These are phyloP conservation scores for Phycomyces nitens DNA, from an alignment of 192 early-diverging fungal species.

Conservation along the genomic window DNA sequence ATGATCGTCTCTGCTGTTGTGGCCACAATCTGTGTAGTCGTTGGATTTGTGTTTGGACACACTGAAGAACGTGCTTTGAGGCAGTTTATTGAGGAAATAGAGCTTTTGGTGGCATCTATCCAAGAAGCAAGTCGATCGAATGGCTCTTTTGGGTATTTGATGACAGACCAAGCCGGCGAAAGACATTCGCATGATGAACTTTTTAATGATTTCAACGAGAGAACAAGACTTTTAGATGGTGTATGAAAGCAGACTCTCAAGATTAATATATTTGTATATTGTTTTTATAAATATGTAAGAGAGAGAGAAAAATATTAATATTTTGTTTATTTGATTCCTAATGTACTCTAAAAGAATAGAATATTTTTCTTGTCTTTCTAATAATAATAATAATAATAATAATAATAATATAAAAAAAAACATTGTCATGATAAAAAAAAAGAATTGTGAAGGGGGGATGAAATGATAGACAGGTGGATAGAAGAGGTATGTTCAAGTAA, in stretches of 20 bases:
- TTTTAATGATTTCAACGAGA: no score
- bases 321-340: no score
- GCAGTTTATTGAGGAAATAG: slow-evolving; percentile 19
- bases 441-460: no score
- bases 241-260: no score
- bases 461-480: neutral
- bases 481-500: neutral
- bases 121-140: no score
- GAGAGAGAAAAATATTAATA: neutral
- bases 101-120: no score
- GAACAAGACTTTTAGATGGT: no score
- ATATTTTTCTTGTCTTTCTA: neutral
- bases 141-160: no score
- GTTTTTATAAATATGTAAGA: neutral
- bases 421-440: neutral
- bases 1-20: slow-evolving; percentile 1
- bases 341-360: neutral
- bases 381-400: no score
- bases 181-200: no score
- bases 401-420: no score
- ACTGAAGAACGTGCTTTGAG: slow-evolving; percentile 12
- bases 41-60: slow-evolving; percentile 31
- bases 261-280: neutral
- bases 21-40: slow-evolving; percentile 14
- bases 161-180: no score